phyloP scores from a whole-genome alignment of 257 asterid species.

The Voacanga thouarsii region DNA sequence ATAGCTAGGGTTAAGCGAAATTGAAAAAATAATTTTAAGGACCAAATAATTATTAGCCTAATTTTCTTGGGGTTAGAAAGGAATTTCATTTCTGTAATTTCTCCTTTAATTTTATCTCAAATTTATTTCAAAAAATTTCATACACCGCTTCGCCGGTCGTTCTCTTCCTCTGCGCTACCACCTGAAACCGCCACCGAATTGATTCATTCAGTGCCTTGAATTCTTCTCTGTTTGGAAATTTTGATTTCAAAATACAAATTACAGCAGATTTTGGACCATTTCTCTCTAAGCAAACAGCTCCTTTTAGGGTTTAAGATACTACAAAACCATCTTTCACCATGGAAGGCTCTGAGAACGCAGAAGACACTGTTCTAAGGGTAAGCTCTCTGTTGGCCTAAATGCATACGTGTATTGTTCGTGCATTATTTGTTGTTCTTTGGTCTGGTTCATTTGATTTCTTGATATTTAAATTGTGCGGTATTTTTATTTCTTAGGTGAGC shows the following conservation, averaged over 20 bases:
- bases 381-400: neutral
- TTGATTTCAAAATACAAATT: neutral
- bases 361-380: neutral
- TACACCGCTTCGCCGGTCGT: neutral
- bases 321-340: neutral
- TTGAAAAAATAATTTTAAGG: too few species aligned
- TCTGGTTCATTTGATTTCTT: neutral
- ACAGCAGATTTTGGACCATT: neutral
- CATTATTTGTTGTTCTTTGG: neutral
- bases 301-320: slow-evolving; percentile 7
- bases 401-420: neutral
- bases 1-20: too few species aligned
- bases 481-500: neutral
- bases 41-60: too few species aligned
- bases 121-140: neutral
- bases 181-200: neutral
- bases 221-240: neutral
- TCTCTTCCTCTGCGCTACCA: neutral
- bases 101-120: neutral
- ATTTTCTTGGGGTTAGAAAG: neutral
- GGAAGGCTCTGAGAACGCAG: slow-evolving; percentile 17
- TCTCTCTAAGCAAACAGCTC: neutral
- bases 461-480: neutral
- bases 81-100: neutral
- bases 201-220: neutral